These are phyloP conservation scores for Claviceps sp. DNA, from an alignment of 2,329 filamentous ascomycete species.

Conservation along the genomic window DNA sequence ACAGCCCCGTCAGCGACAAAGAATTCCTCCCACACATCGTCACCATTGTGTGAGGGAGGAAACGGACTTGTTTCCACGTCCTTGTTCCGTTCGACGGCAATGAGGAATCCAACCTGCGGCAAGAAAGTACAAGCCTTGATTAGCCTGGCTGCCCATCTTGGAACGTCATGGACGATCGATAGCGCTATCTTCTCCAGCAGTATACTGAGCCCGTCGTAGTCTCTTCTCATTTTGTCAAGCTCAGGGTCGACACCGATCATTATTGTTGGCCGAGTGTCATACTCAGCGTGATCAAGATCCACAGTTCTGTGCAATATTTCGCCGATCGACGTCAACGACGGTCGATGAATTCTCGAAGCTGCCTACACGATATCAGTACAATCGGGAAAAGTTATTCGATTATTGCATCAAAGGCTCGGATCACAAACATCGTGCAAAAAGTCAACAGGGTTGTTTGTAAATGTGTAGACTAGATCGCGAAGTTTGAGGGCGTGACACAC, in stretches of 20 bases:
- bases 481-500: constrained; percentile 58
- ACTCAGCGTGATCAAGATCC: constrained; percentile 65
- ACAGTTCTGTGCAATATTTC: constrained; percentile 59
- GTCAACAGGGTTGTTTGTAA: constrained; percentile 4
- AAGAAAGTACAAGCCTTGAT: constrained; percentile 74
- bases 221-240: constrained; percentile 65
- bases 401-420: background rate
- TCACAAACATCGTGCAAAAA: constrained; percentile 2
- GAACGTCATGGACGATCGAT: constrained; percentile 49
- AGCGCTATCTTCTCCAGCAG: constrained; percentile 56
- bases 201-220: constrained; percentile 63
- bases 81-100: constrained; percentile 46
- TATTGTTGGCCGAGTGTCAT: constrained; percentile 60
- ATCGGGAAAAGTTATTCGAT: background rate
- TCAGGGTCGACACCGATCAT: constrained; percentile 55
- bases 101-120: constrained; percentile 82
- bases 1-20: constrained; percentile 58
- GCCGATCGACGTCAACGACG: constrained; percentile 51
- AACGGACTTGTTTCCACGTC: constrained; percentile 46
- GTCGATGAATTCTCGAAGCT: constrained; percentile 43
- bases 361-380: background rate
- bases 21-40: constrained; percentile 60
- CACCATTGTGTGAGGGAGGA: constrained; percentile 40
- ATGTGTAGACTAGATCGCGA: constrained; percentile 38
- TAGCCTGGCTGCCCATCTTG: constrained; percentile 39